Conservation (phyloP, 371 early-diverging fungal species). For the Syncephalastrum sp. region DNA sequence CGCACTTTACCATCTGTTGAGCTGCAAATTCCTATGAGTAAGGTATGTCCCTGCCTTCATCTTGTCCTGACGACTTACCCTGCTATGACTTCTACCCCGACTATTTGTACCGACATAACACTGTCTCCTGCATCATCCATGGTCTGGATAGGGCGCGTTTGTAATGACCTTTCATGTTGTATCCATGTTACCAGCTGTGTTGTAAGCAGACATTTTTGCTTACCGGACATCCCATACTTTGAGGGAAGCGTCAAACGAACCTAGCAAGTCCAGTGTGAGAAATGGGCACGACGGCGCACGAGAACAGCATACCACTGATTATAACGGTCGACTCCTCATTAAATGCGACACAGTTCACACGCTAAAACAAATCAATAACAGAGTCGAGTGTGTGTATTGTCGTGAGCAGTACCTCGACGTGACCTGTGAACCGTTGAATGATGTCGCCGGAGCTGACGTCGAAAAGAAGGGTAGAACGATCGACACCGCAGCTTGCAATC, state of each 20-base stretch:
- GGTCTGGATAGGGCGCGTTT: slow-evolving; percentile 70
- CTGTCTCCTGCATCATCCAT: slow-evolving; percentile 89
- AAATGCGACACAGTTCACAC: slow-evolving; percentile 83
- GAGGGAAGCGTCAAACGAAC: slow-evolving; percentile 90
- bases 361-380: slow-evolving; percentile 26
- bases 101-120: slow-evolving; percentile 73
- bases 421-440: slow-evolving; percentile 77
- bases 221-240: slow-evolving; percentile 86
- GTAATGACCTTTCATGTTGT: neutral
- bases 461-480: slow-evolving; percentile 82
- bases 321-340: slow-evolving; percentile 79
- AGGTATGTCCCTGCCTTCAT: neutral
- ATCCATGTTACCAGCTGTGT: neutral
- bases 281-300: neutral
- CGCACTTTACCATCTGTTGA: slow-evolving; percentile 85
- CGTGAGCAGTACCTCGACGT: slow-evolving; percentile 61
- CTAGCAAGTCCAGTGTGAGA: slow-evolving; percentile 27
- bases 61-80: slow-evolving; percentile 47
- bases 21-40: slow-evolving; percentile 23
- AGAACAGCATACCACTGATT: slow-evolving; percentile 57
- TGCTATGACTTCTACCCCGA: slow-evolving; percentile 72
- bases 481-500: slow-evolving; percentile 84
- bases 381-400: neutral
- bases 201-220: neutral
- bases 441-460: slow-evolving; percentile 79